phyloP scores from a whole-genome alignment of 2,329 filamentous ascomycete genomes.

The Delphinella strobiligena region DNA sequence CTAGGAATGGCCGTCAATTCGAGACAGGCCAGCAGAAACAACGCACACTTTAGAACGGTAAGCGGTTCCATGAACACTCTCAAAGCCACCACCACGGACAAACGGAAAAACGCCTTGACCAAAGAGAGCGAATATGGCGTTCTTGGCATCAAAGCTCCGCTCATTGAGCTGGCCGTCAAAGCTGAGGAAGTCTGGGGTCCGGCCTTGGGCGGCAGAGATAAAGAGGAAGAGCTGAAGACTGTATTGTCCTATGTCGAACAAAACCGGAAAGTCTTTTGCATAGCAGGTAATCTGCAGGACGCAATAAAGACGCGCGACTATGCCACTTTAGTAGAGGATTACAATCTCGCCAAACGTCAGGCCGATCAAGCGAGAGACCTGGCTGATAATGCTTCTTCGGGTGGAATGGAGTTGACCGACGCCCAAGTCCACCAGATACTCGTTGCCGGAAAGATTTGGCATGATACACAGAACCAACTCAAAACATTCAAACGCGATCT shows the following conservation, averaged over 20 bases:
- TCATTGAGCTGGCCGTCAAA: conserved; percentile 83
- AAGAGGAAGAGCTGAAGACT: conserved; percentile 74
- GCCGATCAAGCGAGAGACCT: conserved; percentile 65
- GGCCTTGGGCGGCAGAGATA: conserved; percentile 78
- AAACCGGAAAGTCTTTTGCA: conserved; percentile 70
- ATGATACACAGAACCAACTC: conserved; percentile 80
- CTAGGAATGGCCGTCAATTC: conserved; percentile 39
- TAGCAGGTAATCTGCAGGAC: conserved; percentile 65
- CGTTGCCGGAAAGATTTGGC: conserved; percentile 87
- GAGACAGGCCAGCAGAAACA: conserved; percentile 55
- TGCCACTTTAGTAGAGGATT: conserved; percentile 76
- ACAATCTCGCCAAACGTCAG: conserved; percentile 68
- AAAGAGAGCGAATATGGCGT: conserved; percentile 92
- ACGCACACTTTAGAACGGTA: conserved; percentile 23
- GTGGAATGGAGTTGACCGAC: conserved; percentile 52
- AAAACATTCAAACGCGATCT: conserved; percentile 77
- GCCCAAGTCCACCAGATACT: conserved; percentile 75
- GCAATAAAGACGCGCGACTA: conserved; percentile 87
- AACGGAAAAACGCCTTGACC: conserved; percentile 77
- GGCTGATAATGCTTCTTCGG: conserved; percentile 42
- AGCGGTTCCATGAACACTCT: conserved; percentile 23
- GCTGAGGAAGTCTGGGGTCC: conserved; percentile 97
- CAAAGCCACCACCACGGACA: conserved; percentile 34
- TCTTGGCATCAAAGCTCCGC: conserved; percentile 72
- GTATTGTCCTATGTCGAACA: conserved; percentile 65